Base-by-base conservation (phyloP, 106 monocot genomes). In the Dendrobium nobile region DNA sequence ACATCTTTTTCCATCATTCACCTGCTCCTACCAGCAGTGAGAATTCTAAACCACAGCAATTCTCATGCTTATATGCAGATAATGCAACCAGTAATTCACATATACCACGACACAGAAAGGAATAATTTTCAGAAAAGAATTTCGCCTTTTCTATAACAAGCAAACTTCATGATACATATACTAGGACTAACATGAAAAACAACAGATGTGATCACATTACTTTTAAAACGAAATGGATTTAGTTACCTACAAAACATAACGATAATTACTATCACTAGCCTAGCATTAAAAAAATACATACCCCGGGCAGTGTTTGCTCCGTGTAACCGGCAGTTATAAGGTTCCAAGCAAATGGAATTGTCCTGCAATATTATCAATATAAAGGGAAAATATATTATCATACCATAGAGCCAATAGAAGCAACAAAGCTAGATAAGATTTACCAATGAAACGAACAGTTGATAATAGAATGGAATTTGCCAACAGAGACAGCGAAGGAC, bases 321-420 rank as follows among this genome's bases (percentile, higher is more conserved):
- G 90, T 80, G 78, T 91, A 96, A 65, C 93, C 96, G 83, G 93
- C 88, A 79, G 93, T 96, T 51, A 96, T 75, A 47, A 96, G 93
- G 86, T 96, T 96, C 96, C 96, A 96, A 44, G 85, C 91, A 83
- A 96, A 93, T 77, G 96, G 96, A 74, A 96, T 96, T 54, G 96
- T 96, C 85, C 96, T 96, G 73, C 41, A 89, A 81, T 61, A 72
- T 45, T 41, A 44, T 54, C 41, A 55, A 44, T 74, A 42, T 43
- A 72, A 37, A 0, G 26, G 72, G 40, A 16, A 72, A 72, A 40
- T 74, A 74, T 19, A 42, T 74, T 20, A 42, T 7, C 42, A 74
- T 8, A 74, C 20, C 15, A 42, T 42, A 8, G 43, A 28, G 20
- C 41, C 43, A 44, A 74, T 42, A 44, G 44, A 74, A 74, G 74